Percentiles rank a stretch among this genome's conserved stretches.
These are phyloP conservation scores for Athelia psychrophila DNA, from an alignment of 1,284 basidiomycete genomes.

Conservation along the genomic window DNA sequence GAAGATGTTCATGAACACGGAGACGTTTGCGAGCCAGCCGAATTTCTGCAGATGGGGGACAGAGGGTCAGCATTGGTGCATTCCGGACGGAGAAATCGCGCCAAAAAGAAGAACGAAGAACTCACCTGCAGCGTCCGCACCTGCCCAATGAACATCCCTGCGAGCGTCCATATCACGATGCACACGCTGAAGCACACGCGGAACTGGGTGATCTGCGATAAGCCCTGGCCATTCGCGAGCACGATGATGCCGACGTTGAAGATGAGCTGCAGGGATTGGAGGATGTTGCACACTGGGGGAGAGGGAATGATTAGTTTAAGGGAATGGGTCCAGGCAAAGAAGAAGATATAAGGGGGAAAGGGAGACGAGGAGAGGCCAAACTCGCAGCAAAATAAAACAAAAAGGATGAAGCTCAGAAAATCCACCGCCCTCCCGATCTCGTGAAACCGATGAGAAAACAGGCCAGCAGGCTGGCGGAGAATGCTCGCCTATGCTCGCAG, in stretches of 20 bases:
- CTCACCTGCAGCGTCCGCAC: constrained; percentile 40
- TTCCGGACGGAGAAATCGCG: no score
- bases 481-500: no score
- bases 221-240: background rate
- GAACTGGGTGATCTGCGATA: background rate
- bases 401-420: no score
- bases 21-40: constrained; percentile 45
- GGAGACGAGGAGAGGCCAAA: no score
- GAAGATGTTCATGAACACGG: constrained; percentile 36
- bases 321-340: background rate
- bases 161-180: constrained; percentile 51
- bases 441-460: no score
- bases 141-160: constrained; percentile 50
- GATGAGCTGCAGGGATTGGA: constrained; percentile 55
- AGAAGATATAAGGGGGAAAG: no score
- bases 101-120: no score
- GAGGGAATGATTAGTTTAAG: background rate
- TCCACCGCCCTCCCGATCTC: no score
- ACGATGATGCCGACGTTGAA: constrained; percentile 47
- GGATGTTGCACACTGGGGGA: constrained; percentile 37
- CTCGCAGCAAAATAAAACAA: no score
- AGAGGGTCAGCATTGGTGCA: no score
- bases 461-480: no score
- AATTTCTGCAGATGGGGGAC: constrained; percentile 20
- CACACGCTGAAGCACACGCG: constrained; percentile 58